Evolutionary conservation across 1,284 basidiomycete species (phyloP).

Genomic region (Ustilago shanxiensis): DNA sequence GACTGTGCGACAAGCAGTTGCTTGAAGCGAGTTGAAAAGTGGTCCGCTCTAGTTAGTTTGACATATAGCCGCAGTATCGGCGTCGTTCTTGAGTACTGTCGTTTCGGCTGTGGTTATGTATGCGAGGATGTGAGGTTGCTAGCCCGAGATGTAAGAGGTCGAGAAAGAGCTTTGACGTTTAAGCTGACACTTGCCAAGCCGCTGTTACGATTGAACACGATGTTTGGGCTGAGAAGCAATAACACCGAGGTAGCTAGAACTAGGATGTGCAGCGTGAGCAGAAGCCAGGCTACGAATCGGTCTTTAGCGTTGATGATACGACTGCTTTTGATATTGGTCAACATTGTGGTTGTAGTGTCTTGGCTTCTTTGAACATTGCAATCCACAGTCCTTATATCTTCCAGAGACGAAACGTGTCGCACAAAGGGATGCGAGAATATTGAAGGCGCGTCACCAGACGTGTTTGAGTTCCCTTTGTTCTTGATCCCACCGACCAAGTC

Average conservation of each 20-base stretch:
- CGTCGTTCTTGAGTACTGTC: neutral
- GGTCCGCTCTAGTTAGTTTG: too few relatives aligned
- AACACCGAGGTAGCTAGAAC: slow-evolving; percentile 17
- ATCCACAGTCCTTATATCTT: too few relatives aligned
- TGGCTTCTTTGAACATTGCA: too few relatives aligned
- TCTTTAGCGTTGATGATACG: slow-evolving; percentile 22
- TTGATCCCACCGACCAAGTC: neutral
- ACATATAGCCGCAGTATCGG: neutral
- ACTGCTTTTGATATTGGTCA: slow-evolving; percentile 14
- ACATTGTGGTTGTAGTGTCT: slow-evolving; percentile 5
- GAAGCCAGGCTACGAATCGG: slow-evolving; percentile 30
- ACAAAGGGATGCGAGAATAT: slow-evolving; percentile 4
- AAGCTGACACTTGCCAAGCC: slow-evolving; percentile 44
- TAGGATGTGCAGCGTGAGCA: slow-evolving; percentile 27
- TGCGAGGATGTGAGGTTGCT: slow-evolving; percentile 8
- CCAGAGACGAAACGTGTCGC: too few relatives aligned
- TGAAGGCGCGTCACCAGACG: slow-evolving; percentile 27
- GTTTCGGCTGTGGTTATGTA: neutral
- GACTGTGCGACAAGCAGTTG: too few relatives aligned
- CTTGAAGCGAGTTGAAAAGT: neutral
- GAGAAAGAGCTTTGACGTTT: neutral
- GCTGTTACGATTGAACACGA: slow-evolving; percentile 16
- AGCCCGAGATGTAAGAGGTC: neutral
- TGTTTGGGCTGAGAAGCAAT: slow-evolving; percentile 38
- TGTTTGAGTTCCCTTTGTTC: slow-evolving; percentile 20